phyloP scores from a whole-genome alignment of 306 rosid species.

The Hylodesmum podocarpum region DNA sequence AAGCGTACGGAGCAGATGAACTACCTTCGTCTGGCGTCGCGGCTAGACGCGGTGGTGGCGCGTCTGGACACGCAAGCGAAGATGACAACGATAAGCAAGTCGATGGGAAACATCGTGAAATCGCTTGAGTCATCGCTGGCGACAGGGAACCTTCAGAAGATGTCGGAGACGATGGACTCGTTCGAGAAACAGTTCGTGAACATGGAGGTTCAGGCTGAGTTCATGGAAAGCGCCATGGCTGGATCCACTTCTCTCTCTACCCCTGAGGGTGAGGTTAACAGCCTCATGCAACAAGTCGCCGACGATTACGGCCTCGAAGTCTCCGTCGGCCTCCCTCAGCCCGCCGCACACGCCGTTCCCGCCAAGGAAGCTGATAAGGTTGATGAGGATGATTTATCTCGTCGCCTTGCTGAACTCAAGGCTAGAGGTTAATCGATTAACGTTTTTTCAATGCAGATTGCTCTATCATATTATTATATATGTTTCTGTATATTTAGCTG shows the following conservation, averaged over 20 bases:
- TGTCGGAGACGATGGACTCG: conserved; percentile 94
- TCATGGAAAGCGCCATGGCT: conserved; percentile 96
- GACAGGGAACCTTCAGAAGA: conserved; percentile 90
- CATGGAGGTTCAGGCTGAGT: conserved; percentile 98
- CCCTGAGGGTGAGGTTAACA: conserved; percentile 93
- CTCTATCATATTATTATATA: neutral
- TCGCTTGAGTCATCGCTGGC: conserved; percentile 70
- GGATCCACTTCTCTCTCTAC: conserved; percentile 91
- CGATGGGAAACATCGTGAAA: conserved; percentile 89
- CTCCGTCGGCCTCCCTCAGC: conserved; percentile 88
- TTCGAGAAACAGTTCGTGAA: conserved; percentile 96
- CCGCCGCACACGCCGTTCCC: conserved; percentile 87
- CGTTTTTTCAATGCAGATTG: neutral
- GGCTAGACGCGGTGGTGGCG: conserved; percentile 94
- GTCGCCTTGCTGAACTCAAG: conserved; percentile 96
- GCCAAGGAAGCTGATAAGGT: conserved; percentile 79
- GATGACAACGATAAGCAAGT: conserved; percentile 86
- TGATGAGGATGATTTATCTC: conserved; percentile 81
- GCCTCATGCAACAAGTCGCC: conserved; percentile 95
- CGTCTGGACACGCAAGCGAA: conserved; percentile 97
- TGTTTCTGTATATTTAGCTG: conserved; percentile 44
- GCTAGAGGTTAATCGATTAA: conserved; percentile 68
- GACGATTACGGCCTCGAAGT: conserved; percentile 97
- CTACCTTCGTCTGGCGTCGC: conserved; percentile 85
- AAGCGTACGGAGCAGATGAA: conserved; percentile 96